Conservation (phyloP, 225 moss, liverwort and hornwort genomes). For the Polytrichum formosum region DNA sequence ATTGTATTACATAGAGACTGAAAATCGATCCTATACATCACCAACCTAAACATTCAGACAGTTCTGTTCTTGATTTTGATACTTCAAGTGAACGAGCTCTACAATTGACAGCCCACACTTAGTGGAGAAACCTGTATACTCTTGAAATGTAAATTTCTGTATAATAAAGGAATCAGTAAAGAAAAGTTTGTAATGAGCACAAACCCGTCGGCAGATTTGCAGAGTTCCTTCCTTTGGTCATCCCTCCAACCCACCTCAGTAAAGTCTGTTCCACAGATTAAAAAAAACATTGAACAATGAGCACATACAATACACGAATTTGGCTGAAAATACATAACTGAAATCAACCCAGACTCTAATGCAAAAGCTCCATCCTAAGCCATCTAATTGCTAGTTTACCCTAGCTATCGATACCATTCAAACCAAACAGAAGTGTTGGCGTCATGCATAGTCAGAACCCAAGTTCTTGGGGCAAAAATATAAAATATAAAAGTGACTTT, state of each 20-base stretch:
- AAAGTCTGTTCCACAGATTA: slow-evolving; percentile 55
- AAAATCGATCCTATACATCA: too few relatives aligned
- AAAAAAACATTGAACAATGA: neutral
- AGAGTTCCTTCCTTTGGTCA: slow-evolving; percentile 78
- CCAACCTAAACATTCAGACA: too few relatives aligned
- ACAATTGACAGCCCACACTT: neutral
- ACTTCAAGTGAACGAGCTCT: neutral
- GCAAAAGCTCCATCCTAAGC: too few relatives aligned
- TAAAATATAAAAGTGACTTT: too few relatives aligned
- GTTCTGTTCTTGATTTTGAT: neutral
- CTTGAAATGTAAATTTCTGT: neutral
- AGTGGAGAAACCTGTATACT: neutral
- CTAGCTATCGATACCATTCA: too few relatives aligned
- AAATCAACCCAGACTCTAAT: neutral
- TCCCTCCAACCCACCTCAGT: slow-evolving; percentile 95
- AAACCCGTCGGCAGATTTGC: slow-evolving; percentile 77
- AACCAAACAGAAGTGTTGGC: too few relatives aligned
- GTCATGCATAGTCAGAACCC: too few relatives aligned
- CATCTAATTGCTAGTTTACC: too few relatives aligned
- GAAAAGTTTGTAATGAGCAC: slow-evolving; percentile 10
- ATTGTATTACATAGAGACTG: too few relatives aligned
- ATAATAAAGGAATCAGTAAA: neutral
- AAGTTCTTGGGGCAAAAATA: too few relatives aligned
- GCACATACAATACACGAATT: neutral
- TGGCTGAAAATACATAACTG: neutral